These are phyloP conservation scores for Malania oleifera DNA, from an alignment of 164 flowering plant species.

Conservation along the genomic window DNA sequence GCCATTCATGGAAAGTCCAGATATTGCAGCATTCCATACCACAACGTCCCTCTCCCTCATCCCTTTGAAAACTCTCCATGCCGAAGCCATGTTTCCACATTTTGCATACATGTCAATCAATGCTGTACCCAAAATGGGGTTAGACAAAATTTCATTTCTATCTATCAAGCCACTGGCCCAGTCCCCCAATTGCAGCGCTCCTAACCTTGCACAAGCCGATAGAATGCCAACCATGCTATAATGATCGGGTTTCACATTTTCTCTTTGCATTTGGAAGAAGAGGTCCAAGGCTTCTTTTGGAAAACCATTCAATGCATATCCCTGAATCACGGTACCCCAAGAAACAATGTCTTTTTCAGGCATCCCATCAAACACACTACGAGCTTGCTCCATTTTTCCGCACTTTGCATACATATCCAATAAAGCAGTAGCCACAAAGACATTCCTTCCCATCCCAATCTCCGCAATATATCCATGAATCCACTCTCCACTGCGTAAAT, in stretches of 20 bases:
- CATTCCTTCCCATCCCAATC: constrained; percentile 25
- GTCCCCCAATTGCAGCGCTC: constrained; percentile 30
- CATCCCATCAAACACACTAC: constrained; percentile 19
- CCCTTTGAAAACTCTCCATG: constrained; percentile 24
- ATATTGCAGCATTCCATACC: constrained; percentile 27
- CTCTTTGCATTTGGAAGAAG: constrained; percentile 23
- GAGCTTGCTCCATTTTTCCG: constrained; percentile 27
- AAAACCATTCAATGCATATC: constrained; percentile 28
- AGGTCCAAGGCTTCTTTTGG: constrained; percentile 25
- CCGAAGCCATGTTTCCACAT: constrained; percentile 28
- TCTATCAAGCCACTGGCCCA: constrained; percentile 26
- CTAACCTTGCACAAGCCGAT: constrained; percentile 29
- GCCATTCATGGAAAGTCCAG: constrained; percentile 33
- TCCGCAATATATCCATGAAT: constrained; percentile 16
- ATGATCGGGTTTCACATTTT: constrained; percentile 23
- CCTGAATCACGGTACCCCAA: constrained; percentile 34
- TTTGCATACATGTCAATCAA: constrained; percentile 38
- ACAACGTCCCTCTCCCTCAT: constrained; percentile 28
- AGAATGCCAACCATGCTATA: constrained; percentile 28
- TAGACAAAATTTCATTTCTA: constrained; percentile 17
- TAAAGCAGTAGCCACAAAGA: constrained; percentile 28
- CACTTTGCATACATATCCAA: constrained; percentile 33
- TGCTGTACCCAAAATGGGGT: constrained; percentile 31
- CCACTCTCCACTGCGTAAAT: constrained; percentile 22
- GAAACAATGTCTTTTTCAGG: constrained; percentile 27